Evolutionary conservation across 345 rosid genomes (phyloP).

Genomic region (Gossypium rotundifolium): DNA sequence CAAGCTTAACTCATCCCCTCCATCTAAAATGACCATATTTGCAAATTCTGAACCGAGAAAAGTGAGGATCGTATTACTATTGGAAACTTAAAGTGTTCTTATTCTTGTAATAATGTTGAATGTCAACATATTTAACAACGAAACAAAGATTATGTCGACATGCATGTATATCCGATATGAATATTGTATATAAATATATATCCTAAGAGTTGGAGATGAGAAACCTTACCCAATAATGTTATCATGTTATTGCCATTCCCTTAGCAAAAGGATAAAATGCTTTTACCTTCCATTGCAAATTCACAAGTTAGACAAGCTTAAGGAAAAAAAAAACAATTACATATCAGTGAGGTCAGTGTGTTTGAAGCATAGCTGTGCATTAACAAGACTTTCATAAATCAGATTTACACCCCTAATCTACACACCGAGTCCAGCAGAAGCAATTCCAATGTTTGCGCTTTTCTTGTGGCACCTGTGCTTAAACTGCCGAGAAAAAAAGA

Average conservation of each 20-base stretch:
- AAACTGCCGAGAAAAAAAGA: background rate
- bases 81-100: background rate
- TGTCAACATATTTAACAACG: background rate
- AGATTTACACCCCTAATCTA: conserved; percentile 15
- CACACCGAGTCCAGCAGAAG: background rate
- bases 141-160: background rate
- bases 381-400: background rate
- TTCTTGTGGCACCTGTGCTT: background rate
- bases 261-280: background rate
- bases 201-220: background rate
- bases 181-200: background rate
- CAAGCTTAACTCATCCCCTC: background rate
- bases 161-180: background rate
- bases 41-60: background rate
- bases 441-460: conserved; percentile 4
- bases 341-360: background rate
- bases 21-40: background rate
- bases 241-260: conserved; percentile 1
- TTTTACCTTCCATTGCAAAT: background rate
- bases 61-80: background rate
- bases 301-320: background rate
- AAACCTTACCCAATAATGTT: background rate
- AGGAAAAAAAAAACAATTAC: background rate
- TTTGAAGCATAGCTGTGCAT: background rate
- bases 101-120: background rate